Conservation (phyloP, 768 basidiomycete genomes). For the Rhodotorula sphaerocarpa region DNA sequence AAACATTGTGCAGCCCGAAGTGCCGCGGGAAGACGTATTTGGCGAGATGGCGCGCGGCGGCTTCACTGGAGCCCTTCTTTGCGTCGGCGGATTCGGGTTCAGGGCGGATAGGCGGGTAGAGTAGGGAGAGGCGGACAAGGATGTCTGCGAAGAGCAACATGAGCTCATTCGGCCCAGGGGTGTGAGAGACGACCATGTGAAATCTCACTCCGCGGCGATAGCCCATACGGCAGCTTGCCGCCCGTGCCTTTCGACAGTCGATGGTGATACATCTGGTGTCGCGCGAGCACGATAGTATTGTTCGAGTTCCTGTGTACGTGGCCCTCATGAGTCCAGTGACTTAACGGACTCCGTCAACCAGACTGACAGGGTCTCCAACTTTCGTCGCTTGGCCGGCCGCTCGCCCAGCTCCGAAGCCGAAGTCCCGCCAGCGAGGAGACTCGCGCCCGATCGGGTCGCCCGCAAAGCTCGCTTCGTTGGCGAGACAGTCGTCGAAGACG, state of each 20-base stretch:
- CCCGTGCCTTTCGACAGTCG: constrained; percentile 45
- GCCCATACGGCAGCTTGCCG: constrained; percentile 54
- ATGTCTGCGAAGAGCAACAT: constrained; percentile 7
- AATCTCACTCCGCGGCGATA: constrained; percentile 64
- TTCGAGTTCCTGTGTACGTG: background rate
- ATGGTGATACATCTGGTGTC: constrained; percentile 61
- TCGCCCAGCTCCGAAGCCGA: background rate
- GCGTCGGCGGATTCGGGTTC: background rate
- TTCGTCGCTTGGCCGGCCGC: background rate
- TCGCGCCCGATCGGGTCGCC: constrained; percentile 1
- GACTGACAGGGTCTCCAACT: constrained; percentile 7
- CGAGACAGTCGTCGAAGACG: too few relatives aligned
- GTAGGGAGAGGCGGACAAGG: constrained; percentile 4
- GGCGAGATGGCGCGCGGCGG: constrained; percentile 54
- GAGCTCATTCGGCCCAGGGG: too few relatives aligned
- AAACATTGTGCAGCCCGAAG: constrained; percentile 59
- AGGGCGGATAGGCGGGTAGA: background rate
- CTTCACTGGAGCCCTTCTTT: background rate
- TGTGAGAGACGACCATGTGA: background rate
- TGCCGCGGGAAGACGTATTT: constrained; percentile 82
- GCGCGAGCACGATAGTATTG: constrained; percentile 36
- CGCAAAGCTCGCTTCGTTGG: background rate
- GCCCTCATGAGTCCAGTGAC: too few relatives aligned
- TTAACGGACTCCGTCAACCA: too few relatives aligned
- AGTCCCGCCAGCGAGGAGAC: too few relatives aligned